Percentiles rank a stretch among this genome's conserved stretches.
phyloP scores from a whole-genome alignment of 2,329 filamentous ascomycete species.

The Neophaeococcomyces mojaviensis region DNA sequence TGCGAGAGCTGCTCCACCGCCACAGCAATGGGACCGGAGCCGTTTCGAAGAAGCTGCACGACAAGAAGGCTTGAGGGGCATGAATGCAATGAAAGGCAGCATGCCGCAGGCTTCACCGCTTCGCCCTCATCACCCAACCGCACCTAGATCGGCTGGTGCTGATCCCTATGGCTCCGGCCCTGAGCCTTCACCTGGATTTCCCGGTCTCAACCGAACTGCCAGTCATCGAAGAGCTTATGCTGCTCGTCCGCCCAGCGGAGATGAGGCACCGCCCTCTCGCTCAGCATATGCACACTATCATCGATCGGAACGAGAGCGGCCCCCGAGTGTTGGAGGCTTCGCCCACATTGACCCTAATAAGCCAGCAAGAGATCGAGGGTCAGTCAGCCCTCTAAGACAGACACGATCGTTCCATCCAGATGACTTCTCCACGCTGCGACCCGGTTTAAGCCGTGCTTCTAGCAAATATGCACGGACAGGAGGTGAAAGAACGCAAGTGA shows the following conservation, averaged over 20 bases:
- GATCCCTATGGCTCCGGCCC: slow-evolving; percentile 15
- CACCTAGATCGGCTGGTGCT: slow-evolving; percentile 13
- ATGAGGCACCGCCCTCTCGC: slow-evolving; percentile 48
- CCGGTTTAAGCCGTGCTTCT: slow-evolving; percentile 41
- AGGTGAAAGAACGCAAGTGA: slow-evolving; percentile 52
- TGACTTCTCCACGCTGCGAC: slow-evolving; percentile 27
- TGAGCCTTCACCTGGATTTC: slow-evolving; percentile 24
- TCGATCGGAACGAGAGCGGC: slow-evolving; percentile 15
- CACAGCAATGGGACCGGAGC: slow-evolving; percentile 17
- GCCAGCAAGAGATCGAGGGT: slow-evolving; percentile 13
- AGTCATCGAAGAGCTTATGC: slow-evolving; percentile 48
- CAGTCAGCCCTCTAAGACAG: slow-evolving; percentile 32
- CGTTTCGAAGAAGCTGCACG: slow-evolving; percentile 18
- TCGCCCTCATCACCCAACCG: slow-evolving; percentile 19
- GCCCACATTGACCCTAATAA: slow-evolving; percentile 13
- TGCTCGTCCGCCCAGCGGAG: slow-evolving; percentile 50
- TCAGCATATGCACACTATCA: slow-evolving; percentile 39
- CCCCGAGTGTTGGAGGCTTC: slow-evolving; percentile 10
- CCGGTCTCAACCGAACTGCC: slow-evolving; percentile 31
- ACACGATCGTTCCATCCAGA: slow-evolving; percentile 28
- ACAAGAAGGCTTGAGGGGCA: slow-evolving; percentile 19
- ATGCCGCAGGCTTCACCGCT: slow-evolving; percentile 15
- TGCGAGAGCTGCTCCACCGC: slow-evolving; percentile 16
- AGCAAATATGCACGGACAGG: slow-evolving; percentile 48
- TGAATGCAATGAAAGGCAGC: slow-evolving; percentile 18